These are phyloP conservation scores for Phytopythium delawarense DNA, from an alignment of 352 stramenopile species.

Conservation along the genomic window DNA sequence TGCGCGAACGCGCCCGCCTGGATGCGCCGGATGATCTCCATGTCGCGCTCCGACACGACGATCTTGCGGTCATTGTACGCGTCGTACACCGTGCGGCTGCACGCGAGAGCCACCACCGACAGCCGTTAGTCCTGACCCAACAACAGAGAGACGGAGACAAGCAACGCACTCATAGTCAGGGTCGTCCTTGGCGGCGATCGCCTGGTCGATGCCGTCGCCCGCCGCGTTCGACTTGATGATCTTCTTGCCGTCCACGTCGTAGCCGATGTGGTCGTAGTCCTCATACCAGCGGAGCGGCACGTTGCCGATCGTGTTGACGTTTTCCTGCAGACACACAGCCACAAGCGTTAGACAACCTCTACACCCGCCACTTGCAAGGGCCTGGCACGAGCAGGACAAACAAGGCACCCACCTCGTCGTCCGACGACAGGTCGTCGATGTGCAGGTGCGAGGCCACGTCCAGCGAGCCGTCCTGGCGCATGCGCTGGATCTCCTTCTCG, in stretches of 20 bases:
- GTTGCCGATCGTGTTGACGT: slow-evolving; percentile 96
- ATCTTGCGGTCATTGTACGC: slow-evolving; percentile 98
- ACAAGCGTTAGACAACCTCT: neutral
- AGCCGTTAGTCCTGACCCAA: slow-evolving; percentile 1
- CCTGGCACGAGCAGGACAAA: neutral
- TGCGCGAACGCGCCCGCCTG: slow-evolving; percentile 91
- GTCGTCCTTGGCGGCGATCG: slow-evolving; percentile 85
- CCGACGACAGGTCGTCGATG: slow-evolving; percentile 98
- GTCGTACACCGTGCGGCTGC: slow-evolving; percentile 96
- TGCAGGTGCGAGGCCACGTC: slow-evolving; percentile 89
- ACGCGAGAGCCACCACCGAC: neutral
- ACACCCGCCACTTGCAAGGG: neutral
- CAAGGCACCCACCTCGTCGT: slow-evolving; percentile 85
- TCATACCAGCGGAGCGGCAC: slow-evolving; percentile 99
- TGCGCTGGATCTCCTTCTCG: slow-evolving; percentile 75
- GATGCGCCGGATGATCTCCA: slow-evolving; percentile 98
- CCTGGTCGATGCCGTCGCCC: slow-evolving; percentile 88
- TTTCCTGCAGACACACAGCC: slow-evolving; percentile 49
- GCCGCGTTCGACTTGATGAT: slow-evolving; percentile 91
- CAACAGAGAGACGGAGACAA: neutral
- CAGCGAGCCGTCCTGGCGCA: slow-evolving; percentile 83
- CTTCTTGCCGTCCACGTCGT: slow-evolving; percentile 96
- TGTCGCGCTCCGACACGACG: slow-evolving; percentile 93
- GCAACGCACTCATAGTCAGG: slow-evolving; percentile 89
- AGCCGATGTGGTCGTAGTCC: slow-evolving; percentile 99